These are phyloP conservation scores for Mortierella sp. DNA, from an alignment of 371 early-diverging fungal species.

Conservation along the genomic window DNA sequence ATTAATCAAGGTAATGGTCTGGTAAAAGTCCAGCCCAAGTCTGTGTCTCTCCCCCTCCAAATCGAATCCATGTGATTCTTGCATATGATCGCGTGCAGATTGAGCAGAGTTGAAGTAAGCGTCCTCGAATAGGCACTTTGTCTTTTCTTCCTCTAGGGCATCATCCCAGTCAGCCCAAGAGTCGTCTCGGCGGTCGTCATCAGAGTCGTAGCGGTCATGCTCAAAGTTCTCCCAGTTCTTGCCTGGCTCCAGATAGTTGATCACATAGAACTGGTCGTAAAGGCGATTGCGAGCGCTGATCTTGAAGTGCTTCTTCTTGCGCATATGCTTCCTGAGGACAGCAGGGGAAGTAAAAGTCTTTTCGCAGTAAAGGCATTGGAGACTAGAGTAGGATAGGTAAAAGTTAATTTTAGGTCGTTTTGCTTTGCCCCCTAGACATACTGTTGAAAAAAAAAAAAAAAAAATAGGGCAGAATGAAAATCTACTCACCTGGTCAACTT, in stretches of 20 bases:
- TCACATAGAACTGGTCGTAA: slow-evolving; percentile 96
- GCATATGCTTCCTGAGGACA: slow-evolving; percentile 96
- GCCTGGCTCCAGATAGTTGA: slow-evolving; percentile 94
- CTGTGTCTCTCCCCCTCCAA: slow-evolving; percentile 67
- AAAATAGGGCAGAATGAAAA: background rate
- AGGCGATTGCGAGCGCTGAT: slow-evolving; percentile 89
- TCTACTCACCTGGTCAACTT: slow-evolving; percentile 76
- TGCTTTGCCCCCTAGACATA: background rate
- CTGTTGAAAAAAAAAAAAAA: background rate
- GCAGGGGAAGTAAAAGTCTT: slow-evolving; percentile 89
- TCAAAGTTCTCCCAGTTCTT: slow-evolving; percentile 93
- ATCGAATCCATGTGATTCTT: slow-evolving; percentile 80
- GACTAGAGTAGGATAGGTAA: slow-evolving; percentile 52
- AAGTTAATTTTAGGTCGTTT: background rate
- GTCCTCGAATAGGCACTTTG: slow-evolving; percentile 85
- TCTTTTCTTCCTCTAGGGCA: slow-evolving; percentile 68
- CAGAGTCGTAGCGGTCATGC: slow-evolving; percentile 83
- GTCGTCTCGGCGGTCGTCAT: slow-evolving; percentile 72
- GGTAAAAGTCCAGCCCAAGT: slow-evolving; percentile 84
- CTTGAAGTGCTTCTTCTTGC: slow-evolving; percentile 98
- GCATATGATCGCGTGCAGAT: slow-evolving; percentile 82
- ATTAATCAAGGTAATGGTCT: slow-evolving; percentile 88
- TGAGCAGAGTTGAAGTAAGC: slow-evolving; percentile 71
- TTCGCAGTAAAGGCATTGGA: slow-evolving; percentile 96
- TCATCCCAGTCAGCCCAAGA: slow-evolving; percentile 91